These are phyloP conservation scores for Phytophthora citricola DNA, from an alignment of 352 stramenopile species.

Conservation along the genomic window DNA sequence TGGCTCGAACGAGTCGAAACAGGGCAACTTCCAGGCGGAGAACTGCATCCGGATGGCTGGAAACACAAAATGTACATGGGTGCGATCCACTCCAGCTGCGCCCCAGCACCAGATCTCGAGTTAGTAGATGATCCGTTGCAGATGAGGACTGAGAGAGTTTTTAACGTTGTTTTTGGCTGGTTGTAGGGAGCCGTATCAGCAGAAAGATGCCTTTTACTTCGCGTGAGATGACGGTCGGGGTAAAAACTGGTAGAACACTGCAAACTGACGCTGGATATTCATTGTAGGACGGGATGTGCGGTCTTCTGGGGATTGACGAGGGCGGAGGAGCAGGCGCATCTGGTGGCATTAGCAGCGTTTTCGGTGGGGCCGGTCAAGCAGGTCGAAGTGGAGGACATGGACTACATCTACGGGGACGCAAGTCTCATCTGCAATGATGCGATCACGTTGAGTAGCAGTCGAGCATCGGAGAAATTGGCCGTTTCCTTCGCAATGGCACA, in stretches of 20 bases:
- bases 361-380: constrained; percentile 80
- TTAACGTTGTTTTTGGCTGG: constrained; percentile 13
- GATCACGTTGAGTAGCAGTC: constrained; percentile 83
- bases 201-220: constrained; percentile 90
- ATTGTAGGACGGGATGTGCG: constrained; percentile 75
- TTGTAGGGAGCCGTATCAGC: constrained; percentile 53
- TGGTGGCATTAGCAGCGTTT: constrained; percentile 65
- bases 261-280: constrained; percentile 4
- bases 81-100: constrained; percentile 80
- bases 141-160: not conserved
- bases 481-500: constrained; percentile 94
- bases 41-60: constrained; percentile 83
- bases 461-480: constrained; percentile 91
- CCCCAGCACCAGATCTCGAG: constrained; percentile 49
- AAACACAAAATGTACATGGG: constrained; percentile 90
- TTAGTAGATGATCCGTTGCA: constrained; percentile 26
- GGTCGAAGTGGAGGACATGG: constrained; percentile 91
- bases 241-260: not conserved
- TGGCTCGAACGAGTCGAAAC: constrained; percentile 86
- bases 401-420: constrained; percentile 82
- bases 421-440: constrained; percentile 85
- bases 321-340: constrained; percentile 82
- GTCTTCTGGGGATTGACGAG: constrained; percentile 91
- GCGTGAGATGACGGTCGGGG: constrained; percentile 45
- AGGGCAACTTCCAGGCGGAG: constrained; percentile 73